Conservation (phyloP, 495 filamentous ascomycete genomes). For the Echria macrotheca region DNA sequence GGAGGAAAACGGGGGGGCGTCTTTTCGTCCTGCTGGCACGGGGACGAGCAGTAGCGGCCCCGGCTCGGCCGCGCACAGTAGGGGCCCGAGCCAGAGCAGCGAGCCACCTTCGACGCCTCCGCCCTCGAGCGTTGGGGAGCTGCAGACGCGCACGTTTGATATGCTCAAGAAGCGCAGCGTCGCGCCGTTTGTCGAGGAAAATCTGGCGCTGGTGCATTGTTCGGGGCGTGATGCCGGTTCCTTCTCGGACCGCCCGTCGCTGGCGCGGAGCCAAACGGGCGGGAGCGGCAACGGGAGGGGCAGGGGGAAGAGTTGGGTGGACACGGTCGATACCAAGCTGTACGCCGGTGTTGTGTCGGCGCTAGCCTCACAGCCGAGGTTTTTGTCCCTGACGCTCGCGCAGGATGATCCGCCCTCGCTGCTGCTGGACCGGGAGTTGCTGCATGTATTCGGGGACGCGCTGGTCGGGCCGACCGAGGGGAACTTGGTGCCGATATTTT, state of each 20-base stretch:
- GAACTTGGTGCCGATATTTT: conserved; percentile 78
- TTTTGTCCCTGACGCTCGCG: conserved; percentile 81
- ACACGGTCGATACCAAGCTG: conserved; percentile 53
- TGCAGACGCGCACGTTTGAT: conserved; percentile 77
- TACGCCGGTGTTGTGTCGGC: conserved; percentile 64
- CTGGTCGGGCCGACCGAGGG: conserved; percentile 78
- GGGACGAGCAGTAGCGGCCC: too few species aligned
- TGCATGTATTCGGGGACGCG: conserved; percentile 59
- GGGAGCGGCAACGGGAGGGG: conserved; percentile 12
- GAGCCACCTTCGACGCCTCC: conserved; percentile 64
- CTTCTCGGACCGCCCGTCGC: conserved; percentile 19
- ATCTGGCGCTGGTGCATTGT: conserved; percentile 74
- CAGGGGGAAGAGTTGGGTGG: conserved; percentile 37
- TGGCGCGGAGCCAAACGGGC: conserved; percentile 2
- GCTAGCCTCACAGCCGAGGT: conserved; percentile 67
- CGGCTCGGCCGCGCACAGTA: conserved; percentile 33
- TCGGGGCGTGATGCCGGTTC: conserved; percentile 50
- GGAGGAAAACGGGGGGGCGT: conserved; percentile 57
- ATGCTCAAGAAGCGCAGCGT: conserved; percentile 69
- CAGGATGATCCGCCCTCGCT: conserved; percentile 78
- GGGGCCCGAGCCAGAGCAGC: conserved; percentile 42
- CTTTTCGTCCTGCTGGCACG: conserved; percentile 62
- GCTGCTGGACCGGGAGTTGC: conserved; percentile 68
- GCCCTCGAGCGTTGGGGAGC: conserved; percentile 66
- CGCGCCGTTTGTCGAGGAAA: conserved; percentile 60